Evolutionary conservation across 106 monocot species (phyloP).

Genomic region (Alisma plantagoaquatica): DNA sequence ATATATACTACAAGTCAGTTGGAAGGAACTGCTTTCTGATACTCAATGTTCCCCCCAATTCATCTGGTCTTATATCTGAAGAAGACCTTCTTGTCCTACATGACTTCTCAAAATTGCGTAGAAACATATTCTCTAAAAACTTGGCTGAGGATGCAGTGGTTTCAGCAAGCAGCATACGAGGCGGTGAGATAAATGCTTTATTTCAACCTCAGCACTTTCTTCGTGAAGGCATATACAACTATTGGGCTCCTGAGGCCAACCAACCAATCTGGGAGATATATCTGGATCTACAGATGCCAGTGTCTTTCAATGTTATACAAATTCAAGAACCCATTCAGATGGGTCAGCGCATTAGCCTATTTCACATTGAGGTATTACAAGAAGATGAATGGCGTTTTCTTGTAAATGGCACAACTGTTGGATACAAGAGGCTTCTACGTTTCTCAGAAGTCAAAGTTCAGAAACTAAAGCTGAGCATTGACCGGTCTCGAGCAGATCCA

Average conservation of each 20-base stretch:
- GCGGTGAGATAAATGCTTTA: constrained; percentile 18
- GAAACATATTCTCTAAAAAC: constrained; percentile 55
- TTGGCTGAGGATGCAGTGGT: constrained; percentile 54
- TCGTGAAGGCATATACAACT: constrained; percentile 51
- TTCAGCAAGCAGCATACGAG: constrained; percentile 55
- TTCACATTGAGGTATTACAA: constrained; percentile 48
- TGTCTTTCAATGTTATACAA: constrained; percentile 71
- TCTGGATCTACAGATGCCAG: constrained; percentile 29
- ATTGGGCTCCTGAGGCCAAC: constrained; percentile 74
- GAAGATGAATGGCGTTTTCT: constrained; percentile 51
- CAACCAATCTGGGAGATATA: constrained; percentile 34
- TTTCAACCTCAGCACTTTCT: constrained; percentile 47
- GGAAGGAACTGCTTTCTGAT: constrained; percentile 84
- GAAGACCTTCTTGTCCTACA: constrained; percentile 87
- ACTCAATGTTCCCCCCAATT: constrained; percentile 89
- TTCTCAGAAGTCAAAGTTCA: constrained; percentile 35
- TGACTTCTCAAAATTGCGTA: constrained; percentile 53
- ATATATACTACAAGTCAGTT: constrained; percentile 84
- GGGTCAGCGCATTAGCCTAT: constrained; percentile 84
- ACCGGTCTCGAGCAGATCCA: constrained; percentile 71
- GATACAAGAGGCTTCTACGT: constrained; percentile 68
- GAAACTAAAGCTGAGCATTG: constrained; percentile 48
- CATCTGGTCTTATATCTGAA: constrained; percentile 75
- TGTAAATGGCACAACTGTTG: constrained; percentile 63
- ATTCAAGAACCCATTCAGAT: constrained; percentile 89